These are phyloP conservation scores for Solanum ahanhuiri DNA, from an alignment of 257 asterid species.

Conservation along the genomic window DNA sequence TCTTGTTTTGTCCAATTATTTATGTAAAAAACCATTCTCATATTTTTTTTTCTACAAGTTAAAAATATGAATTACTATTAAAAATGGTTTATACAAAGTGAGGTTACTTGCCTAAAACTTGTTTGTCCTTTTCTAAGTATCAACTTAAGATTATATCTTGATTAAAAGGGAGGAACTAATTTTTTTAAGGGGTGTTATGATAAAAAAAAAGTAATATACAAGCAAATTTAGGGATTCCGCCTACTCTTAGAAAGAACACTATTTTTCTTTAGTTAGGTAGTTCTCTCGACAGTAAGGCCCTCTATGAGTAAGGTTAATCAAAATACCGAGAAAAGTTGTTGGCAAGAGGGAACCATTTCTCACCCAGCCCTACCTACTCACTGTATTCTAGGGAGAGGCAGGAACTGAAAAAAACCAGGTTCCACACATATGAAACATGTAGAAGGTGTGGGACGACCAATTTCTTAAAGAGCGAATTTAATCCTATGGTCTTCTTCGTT, in stretches of 20 bases:
- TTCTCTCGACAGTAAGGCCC: background rate
- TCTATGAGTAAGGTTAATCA: background rate
- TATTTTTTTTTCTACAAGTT: background rate
- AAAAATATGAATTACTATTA: background rate
- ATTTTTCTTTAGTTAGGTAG: background rate
- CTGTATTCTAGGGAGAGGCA: background rate
- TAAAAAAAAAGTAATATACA: too few species aligned
- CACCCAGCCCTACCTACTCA: background rate
- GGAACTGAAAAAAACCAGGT: background rate
- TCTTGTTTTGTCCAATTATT: background rate
- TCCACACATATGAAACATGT: background rate
- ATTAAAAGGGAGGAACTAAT: background rate
- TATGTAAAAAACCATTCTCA: background rate
- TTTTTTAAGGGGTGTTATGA: background rate
- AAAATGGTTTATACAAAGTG: background rate
- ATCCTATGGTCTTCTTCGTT: background rate
- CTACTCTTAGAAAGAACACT: background rate
- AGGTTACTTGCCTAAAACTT: background rate
- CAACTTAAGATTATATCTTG: too few species aligned
- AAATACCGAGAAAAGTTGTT: too few species aligned
- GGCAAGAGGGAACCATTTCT: background rate
- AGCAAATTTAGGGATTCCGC: background rate
- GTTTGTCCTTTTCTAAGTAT: background rate
- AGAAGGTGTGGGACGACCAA: background rate
- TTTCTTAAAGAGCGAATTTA: background rate